Evolutionary conservation across 2,329 filamentous ascomycete species (phyloP).

Genomic region (Botrytis hyacinthi): DNA sequence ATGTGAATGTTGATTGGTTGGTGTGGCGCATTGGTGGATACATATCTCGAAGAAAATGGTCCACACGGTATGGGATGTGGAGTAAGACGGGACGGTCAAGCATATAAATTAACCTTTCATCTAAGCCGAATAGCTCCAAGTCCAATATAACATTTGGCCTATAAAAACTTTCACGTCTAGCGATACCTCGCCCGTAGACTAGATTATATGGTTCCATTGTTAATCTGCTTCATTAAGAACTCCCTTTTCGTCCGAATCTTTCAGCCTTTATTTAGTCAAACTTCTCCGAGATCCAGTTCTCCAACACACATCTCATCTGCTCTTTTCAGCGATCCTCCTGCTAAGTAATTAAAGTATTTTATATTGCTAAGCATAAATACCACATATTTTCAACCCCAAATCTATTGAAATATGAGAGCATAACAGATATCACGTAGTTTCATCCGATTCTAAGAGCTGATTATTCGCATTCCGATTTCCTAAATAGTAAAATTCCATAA

Average conservation of each 20-base stretch:
- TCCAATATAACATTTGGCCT: not conserved
- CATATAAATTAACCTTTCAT: not conserved
- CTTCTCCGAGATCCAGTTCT: not conserved
- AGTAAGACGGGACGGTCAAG: not conserved
- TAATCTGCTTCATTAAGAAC: not conserved
- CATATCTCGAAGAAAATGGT: not conserved
- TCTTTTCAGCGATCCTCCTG: not conserved
- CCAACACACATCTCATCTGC: not conserved
- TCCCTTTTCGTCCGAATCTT: not conserved
- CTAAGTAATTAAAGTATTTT: not conserved
- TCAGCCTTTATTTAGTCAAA: not conserved
- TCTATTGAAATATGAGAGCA: not conserved
- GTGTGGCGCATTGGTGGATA: not conserved
- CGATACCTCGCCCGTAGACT: not conserved
- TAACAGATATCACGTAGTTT: not conserved
- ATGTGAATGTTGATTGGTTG: not conserved
- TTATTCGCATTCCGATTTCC: not conserved
- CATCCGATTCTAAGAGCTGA: not conserved
- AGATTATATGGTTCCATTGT: not conserved
- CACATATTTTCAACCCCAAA: not conserved
- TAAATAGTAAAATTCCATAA: not conserved
- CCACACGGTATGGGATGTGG: not conserved
- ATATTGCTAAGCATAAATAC: not conserved
- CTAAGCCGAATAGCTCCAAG: not conserved
- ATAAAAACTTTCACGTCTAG: not conserved